Evolutionary conservation across 768 basidiomycete species (phyloP), one percentile per base, ranked within the genome.

Genomic region (Piloderma croceum): DNA sequence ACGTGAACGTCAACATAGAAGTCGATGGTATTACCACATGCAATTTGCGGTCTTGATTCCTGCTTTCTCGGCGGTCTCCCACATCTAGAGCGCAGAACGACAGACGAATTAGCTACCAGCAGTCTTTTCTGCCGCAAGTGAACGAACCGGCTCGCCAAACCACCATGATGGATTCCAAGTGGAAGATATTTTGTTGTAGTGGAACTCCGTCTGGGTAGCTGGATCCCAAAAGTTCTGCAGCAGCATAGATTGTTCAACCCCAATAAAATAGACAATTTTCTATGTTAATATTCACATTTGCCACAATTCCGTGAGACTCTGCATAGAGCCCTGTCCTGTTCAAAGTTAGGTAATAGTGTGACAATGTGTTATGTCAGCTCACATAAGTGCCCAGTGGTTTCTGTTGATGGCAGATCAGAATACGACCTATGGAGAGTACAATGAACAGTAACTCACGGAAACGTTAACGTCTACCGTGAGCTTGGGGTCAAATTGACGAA

Each of bases 361-460:
- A 3, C n/a, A 41, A 24, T 7, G 7, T 2, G 19, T 9, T 43
- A 31, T 42, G 29, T 3, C 19, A 24, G 13, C 73, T 20, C 54
- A 90, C 88, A 94, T 80, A 25, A 94, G 56, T 3, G 82, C 62
- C 90, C 91, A 96, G 58, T 94, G 92, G 56, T 94, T 94, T 13
- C 86, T 90, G 35, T 1, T 13, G 31, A 17, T 34, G 15, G 45
- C 24, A 20, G 20, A 36, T 45, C 29, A 52, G 36, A n/a, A n/a
- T n/a, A n/a, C 10, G 12, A 33, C 15, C 18, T 34, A 40, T 21
- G 12, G 7, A 22, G 39, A 10, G 1, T 20, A 19, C 6, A 44
- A 29, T 29, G 7, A 12, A 45, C 21, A 6, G 24, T 35, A 17
- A 71, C 86, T 71, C 56, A 90, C 79, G 91, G 92, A 52, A 94